Conservation (phyloP, 208 protist genomes). For the Trypanosoma cruzi region DNA sequence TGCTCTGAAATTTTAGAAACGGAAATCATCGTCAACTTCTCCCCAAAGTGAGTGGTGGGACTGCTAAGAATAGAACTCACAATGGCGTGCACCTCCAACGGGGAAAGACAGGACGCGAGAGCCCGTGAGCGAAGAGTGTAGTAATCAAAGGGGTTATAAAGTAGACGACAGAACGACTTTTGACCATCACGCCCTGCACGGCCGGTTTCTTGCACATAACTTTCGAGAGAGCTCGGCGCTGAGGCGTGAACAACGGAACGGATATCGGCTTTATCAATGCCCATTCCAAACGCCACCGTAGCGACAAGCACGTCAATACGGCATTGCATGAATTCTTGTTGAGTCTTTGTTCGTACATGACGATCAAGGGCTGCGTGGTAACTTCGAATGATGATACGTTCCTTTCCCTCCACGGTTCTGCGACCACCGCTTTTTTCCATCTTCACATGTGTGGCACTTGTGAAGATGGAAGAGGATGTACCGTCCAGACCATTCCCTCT, state of each 20-base stretch:
- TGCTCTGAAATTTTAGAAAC: slow-evolving; percentile 51
- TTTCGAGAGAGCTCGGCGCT: slow-evolving; percentile 97
- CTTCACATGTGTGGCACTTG: slow-evolving; percentile 64
- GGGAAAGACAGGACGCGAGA: slow-evolving; percentile 58
- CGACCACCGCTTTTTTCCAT: slow-evolving; percentile 50
- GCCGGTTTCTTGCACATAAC: slow-evolving; percentile 98
- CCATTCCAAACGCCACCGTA: slow-evolving; percentile 99
- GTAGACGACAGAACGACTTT: slow-evolving; percentile 79
- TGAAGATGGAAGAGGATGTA: slow-evolving; percentile 81
- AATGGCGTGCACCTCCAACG: slow-evolving; percentile 54
- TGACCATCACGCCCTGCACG: slow-evolving; percentile 96
- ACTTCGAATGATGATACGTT: slow-evolving; percentile 50
- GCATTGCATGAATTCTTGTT: slow-evolving; percentile 84
- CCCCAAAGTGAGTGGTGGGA: slow-evolving; percentile 46
- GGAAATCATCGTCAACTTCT: slow-evolving; percentile 61
- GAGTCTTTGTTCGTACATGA: slow-evolving; percentile 84
- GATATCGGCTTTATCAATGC: slow-evolving; percentile 98
- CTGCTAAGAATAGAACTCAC: slow-evolving; percentile 49
- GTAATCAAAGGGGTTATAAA: slow-evolving; percentile 94
- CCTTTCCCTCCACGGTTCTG: not conserved
- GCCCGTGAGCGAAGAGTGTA: slow-evolving; percentile 90
- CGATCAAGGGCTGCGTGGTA: slow-evolving; percentile 82
- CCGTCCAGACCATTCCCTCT: slow-evolving; percentile 51
- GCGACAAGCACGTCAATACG: slow-evolving; percentile 95
- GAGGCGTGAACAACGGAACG: slow-evolving; percentile 97